A percentile compares a stretch with the other conserved stretches of the same genome.
These are phyloP conservation scores for Plasmopara muralis DNA, from an alignment of 352 stramenopile genomes.

Conservation along the genomic window DNA sequence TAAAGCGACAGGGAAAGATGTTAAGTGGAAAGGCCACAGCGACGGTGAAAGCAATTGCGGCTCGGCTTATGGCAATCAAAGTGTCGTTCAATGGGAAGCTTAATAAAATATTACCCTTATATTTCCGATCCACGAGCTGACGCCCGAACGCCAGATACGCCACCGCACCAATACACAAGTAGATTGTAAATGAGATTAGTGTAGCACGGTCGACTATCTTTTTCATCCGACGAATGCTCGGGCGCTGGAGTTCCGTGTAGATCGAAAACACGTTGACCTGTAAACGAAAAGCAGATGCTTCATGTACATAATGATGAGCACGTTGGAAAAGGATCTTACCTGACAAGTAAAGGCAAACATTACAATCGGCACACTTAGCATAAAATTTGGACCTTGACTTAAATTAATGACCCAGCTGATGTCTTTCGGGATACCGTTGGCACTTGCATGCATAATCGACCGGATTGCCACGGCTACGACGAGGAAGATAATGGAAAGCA, in stretches of 20 bases:
- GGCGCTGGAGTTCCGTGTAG: slow-evolving; percentile 82
- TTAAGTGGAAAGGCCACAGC: slow-evolving; percentile 80
- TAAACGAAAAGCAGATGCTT: background rate
- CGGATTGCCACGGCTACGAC: slow-evolving; percentile 72
- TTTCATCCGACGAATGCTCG: slow-evolving; percentile 84
- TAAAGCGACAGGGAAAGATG: slow-evolving; percentile 84
- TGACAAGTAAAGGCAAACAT: slow-evolving; percentile 88
- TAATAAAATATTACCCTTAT: slow-evolving; percentile 79
- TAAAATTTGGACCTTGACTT: slow-evolving; percentile 60
- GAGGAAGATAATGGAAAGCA: slow-evolving; percentile 82
- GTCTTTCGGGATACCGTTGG: slow-evolving; percentile 49
- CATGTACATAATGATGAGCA: too few species aligned
- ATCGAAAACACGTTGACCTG: slow-evolving; percentile 86
- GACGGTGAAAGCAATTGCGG: slow-evolving; percentile 83
- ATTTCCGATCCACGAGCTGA: slow-evolving; percentile 51
- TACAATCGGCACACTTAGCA: slow-evolving; percentile 82
- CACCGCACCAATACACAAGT: slow-evolving; percentile 69
- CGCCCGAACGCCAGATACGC: slow-evolving; percentile 76
- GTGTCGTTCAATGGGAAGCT: slow-evolving; percentile 73
- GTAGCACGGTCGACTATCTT: slow-evolving; percentile 82
- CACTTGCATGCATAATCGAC: slow-evolving; percentile 62
- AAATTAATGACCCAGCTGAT: slow-evolving; percentile 75
- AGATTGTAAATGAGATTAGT: slow-evolving; percentile 64
- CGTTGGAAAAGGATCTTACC: slow-evolving; percentile 15
- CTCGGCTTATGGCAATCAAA: slow-evolving; percentile 71